Conservation (phyloP, 78 protist genomes). For the Planoprotostelium fungivorum region DNA sequence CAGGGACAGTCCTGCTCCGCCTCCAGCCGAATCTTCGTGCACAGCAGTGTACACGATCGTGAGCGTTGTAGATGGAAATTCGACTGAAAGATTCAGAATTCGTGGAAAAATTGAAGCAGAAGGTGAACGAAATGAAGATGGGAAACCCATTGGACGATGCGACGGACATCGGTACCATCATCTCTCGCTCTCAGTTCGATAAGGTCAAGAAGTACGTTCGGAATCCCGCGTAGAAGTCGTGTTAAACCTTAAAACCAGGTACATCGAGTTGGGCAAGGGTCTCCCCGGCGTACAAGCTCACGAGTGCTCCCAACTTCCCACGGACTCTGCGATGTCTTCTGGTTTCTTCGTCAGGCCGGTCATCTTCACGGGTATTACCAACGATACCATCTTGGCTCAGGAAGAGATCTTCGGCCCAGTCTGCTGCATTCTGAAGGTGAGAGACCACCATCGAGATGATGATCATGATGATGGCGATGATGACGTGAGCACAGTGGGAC, state of each 20-base stretch:
- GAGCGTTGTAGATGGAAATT: conserved; percentile 35
- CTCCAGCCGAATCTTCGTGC: conserved; percentile 59
- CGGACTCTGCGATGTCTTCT: not conserved
- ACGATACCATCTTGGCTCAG: not conserved
- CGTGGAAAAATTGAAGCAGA: not conserved
- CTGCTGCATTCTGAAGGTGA: not conserved
- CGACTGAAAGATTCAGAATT: conserved; percentile 3
- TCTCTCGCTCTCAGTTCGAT: conserved; percentile 4
- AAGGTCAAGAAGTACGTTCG: conserved; percentile 5
- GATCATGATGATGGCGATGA: not conserved
- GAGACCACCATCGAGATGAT: not conserved
- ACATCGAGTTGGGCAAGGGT: not conserved
- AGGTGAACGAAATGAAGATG: conserved; percentile 3
- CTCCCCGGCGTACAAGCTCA: not conserved
- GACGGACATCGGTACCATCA: conserved; percentile 29
- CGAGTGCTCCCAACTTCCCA: not conserved
- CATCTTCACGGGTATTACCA: conserved; percentile 8
- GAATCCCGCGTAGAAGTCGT: not conserved
- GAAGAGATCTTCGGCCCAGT: conserved; percentile 35
- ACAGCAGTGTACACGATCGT: conserved; percentile 35
- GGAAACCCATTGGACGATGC: conserved; percentile 22
- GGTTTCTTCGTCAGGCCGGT: not conserved
- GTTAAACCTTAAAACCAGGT: no score
- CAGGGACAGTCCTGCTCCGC: conserved; percentile 62
- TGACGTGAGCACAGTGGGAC: not conserved